Evolutionary conservation across 192 early-diverging fungal species (phyloP).

Genomic region (Cetraspora pellucida): DNA sequence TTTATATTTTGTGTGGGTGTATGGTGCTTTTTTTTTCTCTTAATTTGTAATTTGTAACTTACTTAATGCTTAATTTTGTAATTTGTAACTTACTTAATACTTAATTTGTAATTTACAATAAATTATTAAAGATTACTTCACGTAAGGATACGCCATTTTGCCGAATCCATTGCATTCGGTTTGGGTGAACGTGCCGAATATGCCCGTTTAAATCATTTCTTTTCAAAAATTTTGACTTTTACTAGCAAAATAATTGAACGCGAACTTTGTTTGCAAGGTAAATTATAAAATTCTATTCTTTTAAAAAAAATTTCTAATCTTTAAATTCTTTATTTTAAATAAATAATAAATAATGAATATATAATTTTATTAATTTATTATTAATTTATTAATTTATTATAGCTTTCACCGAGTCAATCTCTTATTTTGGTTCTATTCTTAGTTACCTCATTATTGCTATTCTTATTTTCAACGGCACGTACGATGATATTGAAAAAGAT

Average conservation of each 20-base stretch:
- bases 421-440: conserved; percentile 79
- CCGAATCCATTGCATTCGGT: conserved; percentile 82
- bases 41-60: too few relatives aligned
- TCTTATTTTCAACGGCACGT: conserved; percentile 79
- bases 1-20: too few relatives aligned
- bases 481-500: conserved; percentile 66
- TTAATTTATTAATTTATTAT: neutral
- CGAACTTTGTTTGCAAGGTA: conserved; percentile 53
- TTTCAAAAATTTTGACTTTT: conserved; percentile 56
- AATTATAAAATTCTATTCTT: neutral
- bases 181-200: conserved; percentile 73
- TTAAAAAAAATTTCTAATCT: neutral
- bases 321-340: neutral
- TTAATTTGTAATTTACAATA: too few relatives aligned
- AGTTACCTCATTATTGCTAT: conserved; percentile 82
- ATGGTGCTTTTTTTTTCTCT: too few relatives aligned
- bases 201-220: conserved; percentile 50
- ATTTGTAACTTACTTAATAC: too few relatives aligned
- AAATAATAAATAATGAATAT: too few relatives aligned
- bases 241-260: conserved; percentile 63
- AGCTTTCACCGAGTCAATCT: conserved; percentile 63
- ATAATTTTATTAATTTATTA: conserved; percentile 2
- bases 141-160: conserved; percentile 69
- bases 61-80: too few relatives aligned
- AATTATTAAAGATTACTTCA: conserved; percentile 59